Percentiles rank a stretch among this genome's conserved stretches.
Conservation (phyloP, 805 yeast genomes). For the Saturnispora dispora region DNA sequence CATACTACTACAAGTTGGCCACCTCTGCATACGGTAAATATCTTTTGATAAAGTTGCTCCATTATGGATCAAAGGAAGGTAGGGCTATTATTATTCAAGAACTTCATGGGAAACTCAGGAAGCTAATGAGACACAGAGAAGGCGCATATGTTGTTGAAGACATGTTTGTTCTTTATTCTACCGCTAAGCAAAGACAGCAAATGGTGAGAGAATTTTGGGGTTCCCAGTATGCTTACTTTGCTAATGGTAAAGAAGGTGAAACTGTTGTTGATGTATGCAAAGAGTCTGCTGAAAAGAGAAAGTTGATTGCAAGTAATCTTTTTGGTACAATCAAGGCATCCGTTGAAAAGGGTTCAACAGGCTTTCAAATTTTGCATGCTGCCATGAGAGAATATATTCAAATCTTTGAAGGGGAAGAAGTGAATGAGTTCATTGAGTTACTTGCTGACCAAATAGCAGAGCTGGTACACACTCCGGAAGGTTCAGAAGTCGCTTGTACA, state of each 20-base stretch:
- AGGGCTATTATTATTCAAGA: conserved; percentile 71
- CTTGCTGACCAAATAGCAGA: conserved; percentile 87
- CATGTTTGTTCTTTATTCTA: conserved; percentile 74
- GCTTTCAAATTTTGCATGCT: conserved; percentile 91
- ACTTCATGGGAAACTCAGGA: conserved; percentile 83
- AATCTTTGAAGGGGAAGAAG: conserved; percentile 61
- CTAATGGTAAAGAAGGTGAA: conserved; percentile 58
- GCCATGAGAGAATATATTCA: conserved; percentile 85
- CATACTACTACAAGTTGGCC: conserved; percentile 71
- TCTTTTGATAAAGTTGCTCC: conserved; percentile 75
- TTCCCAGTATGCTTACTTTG: conserved; percentile 84
- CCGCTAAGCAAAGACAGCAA: conserved; percentile 75
- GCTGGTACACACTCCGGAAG: conserved; percentile 91
- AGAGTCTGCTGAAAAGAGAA: conserved; percentile 70
- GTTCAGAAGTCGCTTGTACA: conserved; percentile 81
- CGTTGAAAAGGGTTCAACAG: conserved; percentile 91
- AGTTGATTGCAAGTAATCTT: conserved; percentile 64
- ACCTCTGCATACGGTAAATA: conserved; percentile 93
- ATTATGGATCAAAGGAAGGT: conserved; percentile 81
- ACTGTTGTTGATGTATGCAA: conserved; percentile 55
- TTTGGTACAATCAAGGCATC: conserved; percentile 80
- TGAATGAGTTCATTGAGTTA: conserved; percentile 73
- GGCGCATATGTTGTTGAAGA: conserved; percentile 98
- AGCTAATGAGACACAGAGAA: conserved; percentile 92
- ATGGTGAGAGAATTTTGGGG: conserved; percentile 98